Percentiles rank a stretch among this genome's conserved stretches.
These are phyloP conservation scores for Myochromella boudieri DNA, from an alignment of 768 basidiomycete species.

Conservation along the genomic window DNA sequence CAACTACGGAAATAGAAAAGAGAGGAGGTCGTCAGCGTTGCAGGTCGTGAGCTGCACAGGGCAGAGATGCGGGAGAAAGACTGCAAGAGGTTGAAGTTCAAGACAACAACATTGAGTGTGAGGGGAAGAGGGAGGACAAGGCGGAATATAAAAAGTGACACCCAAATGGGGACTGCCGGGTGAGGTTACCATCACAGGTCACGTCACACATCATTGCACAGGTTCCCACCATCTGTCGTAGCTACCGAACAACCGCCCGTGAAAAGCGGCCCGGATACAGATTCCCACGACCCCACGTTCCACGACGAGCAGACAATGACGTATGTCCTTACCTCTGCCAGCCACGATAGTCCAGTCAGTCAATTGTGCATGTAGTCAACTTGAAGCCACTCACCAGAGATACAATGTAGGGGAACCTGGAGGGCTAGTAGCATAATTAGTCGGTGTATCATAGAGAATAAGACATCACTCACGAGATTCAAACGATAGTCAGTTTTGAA, in stretches of 20 bases:
- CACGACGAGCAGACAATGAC: constrained; percentile 31
- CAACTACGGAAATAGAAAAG: constrained; percentile 23
- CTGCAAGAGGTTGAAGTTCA: constrained; percentile 20
- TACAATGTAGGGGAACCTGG: constrained; percentile 1
- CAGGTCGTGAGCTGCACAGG: constrained; percentile 38
- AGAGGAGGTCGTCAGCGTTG: constrained; percentile 42
- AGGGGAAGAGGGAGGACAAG: constrained; percentile 22
- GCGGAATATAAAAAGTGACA: constrained; percentile 22
- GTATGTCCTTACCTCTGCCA: constrained; percentile 8
- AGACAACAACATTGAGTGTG: constrained; percentile 22
- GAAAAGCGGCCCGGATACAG: constrained; percentile 23
- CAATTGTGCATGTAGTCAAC: neutral
- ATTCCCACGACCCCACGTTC: constrained; percentile 41
- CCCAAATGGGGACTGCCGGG: constrained; percentile 22
- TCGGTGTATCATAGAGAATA: neutral
- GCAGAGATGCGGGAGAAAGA: constrained; percentile 18
- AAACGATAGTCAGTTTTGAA: constrained; percentile 23
- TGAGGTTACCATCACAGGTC: constrained; percentile 20
- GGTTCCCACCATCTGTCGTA: constrained; percentile 13
- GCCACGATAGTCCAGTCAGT: constrained; percentile 9
- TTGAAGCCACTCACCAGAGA: constrained; percentile 15
- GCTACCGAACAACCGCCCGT: constrained; percentile 18
- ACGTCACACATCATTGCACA: constrained; percentile 16
- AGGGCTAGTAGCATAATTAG: constrained; percentile 4
- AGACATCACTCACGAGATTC: constrained; percentile 14